Evolutionary conservation across 2,329 filamentous ascomycete genomes (phyloP), one percentile per base, ranked within the genome.

Genomic region (Fusarium marasasianum): DNA sequence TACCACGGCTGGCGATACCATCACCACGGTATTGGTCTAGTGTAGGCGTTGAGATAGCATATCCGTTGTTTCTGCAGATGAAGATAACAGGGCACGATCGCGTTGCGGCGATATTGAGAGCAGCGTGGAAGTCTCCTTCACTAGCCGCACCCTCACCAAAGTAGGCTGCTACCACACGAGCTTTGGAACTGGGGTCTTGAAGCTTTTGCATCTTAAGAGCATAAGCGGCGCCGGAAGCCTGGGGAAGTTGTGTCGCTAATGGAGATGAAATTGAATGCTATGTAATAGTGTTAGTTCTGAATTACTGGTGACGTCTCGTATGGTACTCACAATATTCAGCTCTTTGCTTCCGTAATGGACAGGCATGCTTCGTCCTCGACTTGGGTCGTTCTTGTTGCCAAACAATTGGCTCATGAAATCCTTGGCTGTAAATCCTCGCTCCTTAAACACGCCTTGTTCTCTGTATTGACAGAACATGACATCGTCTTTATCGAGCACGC

Each of bases 401-500:
- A 98, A 98, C 14, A 99, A 85, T 82, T 99, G 96, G 77, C 91
- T 93, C 96, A 99, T 98, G 80, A 98, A 98, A 68, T 98, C 91
- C 54, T 91, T 91, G 51, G 97, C 87, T 0, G 91, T 93, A 81
- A 96, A 98, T 7, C 96, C 96, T 43, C 96, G 91, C 82, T 98
- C 93, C 74, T 93, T 90, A 81, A 98, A 96, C 11, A 98, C 93
- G 2, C 96, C 96, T 50, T 96, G 91, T 83, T 99, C 96, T 73
- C 96, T 90, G 81, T 99, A 99, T 81, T 99, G 96, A 69, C 93
- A 94, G 81, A 98, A 98, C 51, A 98, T 89, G 10, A 98, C 94
- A 81, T 99, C 96, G 58, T 92, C 89, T n/a, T 89, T 90, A n/a
- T 90, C 87, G 68, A 99, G 83, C 18, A 94, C 95, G 31, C 94